Evolutionary conservation across 371 early-diverging fungal genomes (phyloP).

Genomic region (Syncephalastrum racemosum): DNA sequence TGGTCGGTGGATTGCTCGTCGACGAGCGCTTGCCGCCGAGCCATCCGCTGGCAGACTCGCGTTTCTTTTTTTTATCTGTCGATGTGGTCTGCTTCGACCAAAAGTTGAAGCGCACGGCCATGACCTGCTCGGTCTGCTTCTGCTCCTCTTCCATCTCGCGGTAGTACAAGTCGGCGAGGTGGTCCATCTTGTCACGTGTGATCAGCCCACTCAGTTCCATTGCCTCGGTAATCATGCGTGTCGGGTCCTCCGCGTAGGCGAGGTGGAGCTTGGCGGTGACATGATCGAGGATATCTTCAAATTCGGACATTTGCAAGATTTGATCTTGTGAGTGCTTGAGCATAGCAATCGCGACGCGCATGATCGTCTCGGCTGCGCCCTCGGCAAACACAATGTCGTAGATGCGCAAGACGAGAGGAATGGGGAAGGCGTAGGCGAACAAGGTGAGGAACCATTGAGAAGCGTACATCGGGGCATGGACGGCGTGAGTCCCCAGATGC

Average conservation of each 20-base stretch:
- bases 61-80: slow-evolving; percentile 40
- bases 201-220: slow-evolving; percentile 66
- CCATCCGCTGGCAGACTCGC: slow-evolving; percentile 21
- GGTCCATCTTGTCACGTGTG: slow-evolving; percentile 68
- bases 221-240: slow-evolving; percentile 73
- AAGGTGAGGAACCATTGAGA: slow-evolving; percentile 89
- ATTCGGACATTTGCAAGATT: slow-evolving; percentile 70
- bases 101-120: slow-evolving; percentile 52
- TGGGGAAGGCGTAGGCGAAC: slow-evolving; percentile 81
- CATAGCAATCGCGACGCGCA: slow-evolving; percentile 83
- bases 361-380: slow-evolving; percentile 77
- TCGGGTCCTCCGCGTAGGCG: slow-evolving; percentile 60
- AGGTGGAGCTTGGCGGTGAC: slow-evolving; percentile 79
- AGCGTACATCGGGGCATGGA: slow-evolving; percentile 83
- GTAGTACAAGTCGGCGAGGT: slow-evolving; percentile 68
- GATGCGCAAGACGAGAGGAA: slow-evolving; percentile 72
- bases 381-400: slow-evolving; percentile 81
- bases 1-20: slow-evolving; percentile 9
- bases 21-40: slow-evolving; percentile 30
- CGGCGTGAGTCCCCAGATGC: slow-evolving; percentile 71
- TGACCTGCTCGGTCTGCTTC: slow-evolving; percentile 61
- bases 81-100: slow-evolving; percentile 30
- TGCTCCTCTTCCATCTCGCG: slow-evolving; percentile 63
- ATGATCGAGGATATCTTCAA: slow-evolving; percentile 77
- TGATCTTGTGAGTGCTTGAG: slow-evolving; percentile 70